Base-by-base conservation (phyloP, 2,329 filamentous ascomycete species). In the Beauveria rudraprayagi region DNA sequence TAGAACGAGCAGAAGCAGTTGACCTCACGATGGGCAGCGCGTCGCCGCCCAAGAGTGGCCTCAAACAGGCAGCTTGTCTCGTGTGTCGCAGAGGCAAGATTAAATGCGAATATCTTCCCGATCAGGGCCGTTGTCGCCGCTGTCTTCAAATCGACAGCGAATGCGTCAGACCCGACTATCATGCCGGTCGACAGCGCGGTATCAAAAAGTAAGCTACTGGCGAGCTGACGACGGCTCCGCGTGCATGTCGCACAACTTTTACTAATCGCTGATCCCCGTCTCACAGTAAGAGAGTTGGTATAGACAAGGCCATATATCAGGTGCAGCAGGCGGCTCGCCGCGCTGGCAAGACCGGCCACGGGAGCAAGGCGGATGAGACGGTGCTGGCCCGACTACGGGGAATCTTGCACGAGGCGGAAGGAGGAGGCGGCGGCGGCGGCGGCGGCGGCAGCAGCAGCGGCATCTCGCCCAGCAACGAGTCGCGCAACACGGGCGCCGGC, bases 261-360 rank as follows among this genome's bases (percentile, higher is more conserved):
- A 44, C 63, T 65, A 61, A 64, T n/a, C 10, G 62, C 26, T 61
- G 14, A 3, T 24, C 50, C 14, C 1, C 30, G 10, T 61, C 52
- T 37, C 64, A 90, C 64, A 90, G 88, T 72, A 91, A 91, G 72
- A 83, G 88, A 46, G 87, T 85, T 17, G 88, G 88, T 1, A 75
- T 91, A 34, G 88, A 90, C 64, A 91, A 90, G 73, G 88, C 88
- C 3, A 80, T 91, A 22, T 85, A 84, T 67, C 87, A 90, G 68
- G 87, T 91, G 63, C 86, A 90, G 68, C 85, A 90, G 70, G 88
- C 87, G 14, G 76, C 87, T 60, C 79, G 83, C 68, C 76, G 84
- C 54, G 80, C 83, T 26, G 57, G 37, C 40, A 46, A 60, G 37
- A 9, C 26, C 17, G 28, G 26, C 9, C 9, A 16, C 64, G 16